Base-by-base conservation (phyloP, 163 green algal genomes). In the Prototheca cutis region DNA sequence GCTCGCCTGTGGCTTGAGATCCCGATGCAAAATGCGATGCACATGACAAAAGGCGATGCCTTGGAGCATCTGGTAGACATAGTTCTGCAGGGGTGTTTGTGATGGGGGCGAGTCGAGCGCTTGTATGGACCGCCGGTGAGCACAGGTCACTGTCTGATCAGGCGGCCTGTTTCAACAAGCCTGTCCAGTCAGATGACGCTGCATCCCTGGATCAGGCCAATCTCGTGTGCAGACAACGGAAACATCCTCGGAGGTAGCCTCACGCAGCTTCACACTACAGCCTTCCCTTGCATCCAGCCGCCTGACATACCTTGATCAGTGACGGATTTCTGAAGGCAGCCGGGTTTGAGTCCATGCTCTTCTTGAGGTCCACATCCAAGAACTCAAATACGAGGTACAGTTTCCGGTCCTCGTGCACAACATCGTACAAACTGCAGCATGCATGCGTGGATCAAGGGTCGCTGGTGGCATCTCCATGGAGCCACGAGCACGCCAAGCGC, bases 351-450 rank as follows among this genome's bases (percentile, higher is more conserved):
- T 95, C 90, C 86, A 99, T 96, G 58, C 92, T 80, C 65, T 93
- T 90, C 66, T 98, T 99, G 3, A 99, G 75, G 72, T 99, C 92
- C 39, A 97, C 61, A 59, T 99, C 92, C 25, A 98, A 68, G 59
- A 87, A 96, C 74, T 99, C 92, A 73, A 99, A 98, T 18, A 99
- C 90, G 4, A 99, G 75, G 71, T 95, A 97, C 36, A 98, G 77
- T 29, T 73, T 78, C 6, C 40, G 29, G 19, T 78, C 70, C 55
- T 69, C 64, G 30, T 78, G 70, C 31, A 78, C 61, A 3, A 78
- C 65, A 29, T 78, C 70, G 60, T 73, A 36, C 30, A 80, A 27
- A 32, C 48, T 51, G 42, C 25, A 13, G 36, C 10, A n/a, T n/a
- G n/a, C n/a, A n/a, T n/a, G 36, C 10, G 36, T 8, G 8, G 36